Percentiles rank a stretch among this genome's conserved stretches.
Conservation (phyloP, 1,284 basidiomycete genomes). For the Ganoderma lucidum region DNA sequence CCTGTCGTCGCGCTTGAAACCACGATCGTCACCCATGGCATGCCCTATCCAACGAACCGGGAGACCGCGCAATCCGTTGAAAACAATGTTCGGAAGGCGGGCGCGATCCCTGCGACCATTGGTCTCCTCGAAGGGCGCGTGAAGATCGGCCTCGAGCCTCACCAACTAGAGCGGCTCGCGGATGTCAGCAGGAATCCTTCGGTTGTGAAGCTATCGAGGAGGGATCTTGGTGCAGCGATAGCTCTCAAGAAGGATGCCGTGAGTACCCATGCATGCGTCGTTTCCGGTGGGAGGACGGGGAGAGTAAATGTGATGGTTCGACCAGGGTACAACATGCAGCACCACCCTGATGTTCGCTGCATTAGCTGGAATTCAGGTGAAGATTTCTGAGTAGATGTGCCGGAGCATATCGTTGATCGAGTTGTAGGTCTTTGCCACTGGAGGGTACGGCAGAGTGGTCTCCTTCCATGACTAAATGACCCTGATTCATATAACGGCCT, state of each 20-base stretch:
- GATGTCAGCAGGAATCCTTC: conserved; percentile 55
- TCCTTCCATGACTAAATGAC: conserved; percentile 7
- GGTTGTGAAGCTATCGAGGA: conserved; percentile 82
- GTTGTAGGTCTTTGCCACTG: conserved; percentile 80
- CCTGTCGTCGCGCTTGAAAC: conserved; percentile 86
- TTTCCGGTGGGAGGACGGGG: background rate
- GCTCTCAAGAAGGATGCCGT: conserved; percentile 72
- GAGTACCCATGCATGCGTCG: conserved; percentile 13
- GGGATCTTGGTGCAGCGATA: conserved; percentile 87
- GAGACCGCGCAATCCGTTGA: conserved; percentile 82
- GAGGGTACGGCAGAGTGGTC: conserved; percentile 60
- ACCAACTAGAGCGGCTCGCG: conserved; percentile 79
- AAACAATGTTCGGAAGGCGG: conserved; percentile 77
- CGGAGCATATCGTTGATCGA: conserved; percentile 6
- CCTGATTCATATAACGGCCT: conserved; percentile 9
- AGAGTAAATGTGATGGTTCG: background rate
- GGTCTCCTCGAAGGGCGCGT: conserved; percentile 86
- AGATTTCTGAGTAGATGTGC: conserved; percentile 12
- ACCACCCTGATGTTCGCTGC: conserved; percentile 88
- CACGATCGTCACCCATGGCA: conserved; percentile 92
- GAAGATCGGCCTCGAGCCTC: conserved; percentile 81
- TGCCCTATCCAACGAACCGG: conserved; percentile 84
- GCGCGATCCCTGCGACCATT: conserved; percentile 90
- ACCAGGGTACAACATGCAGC: conserved; percentile 86
- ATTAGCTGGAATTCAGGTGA: conserved; percentile 83